Percentiles rank a stretch among this genome's conserved stretches.
phyloP scores from a whole-genome alignment of 192 early-diverging fungal genomes.

The Coemansia sp. region DNA sequence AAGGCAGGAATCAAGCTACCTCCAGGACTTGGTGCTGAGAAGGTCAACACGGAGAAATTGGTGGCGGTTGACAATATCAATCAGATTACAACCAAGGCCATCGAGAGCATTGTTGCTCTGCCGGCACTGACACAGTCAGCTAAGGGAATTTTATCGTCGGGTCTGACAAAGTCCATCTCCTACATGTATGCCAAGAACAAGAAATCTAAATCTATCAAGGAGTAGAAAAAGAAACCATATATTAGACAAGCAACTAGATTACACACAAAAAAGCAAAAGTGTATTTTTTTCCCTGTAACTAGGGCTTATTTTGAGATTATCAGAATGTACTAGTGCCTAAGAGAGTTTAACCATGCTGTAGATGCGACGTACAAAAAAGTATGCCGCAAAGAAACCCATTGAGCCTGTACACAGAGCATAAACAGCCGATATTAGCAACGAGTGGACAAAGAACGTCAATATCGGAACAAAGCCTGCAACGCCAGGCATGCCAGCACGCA shows the following conservation, averaged over 20 bases:
- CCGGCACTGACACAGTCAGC: slow-evolving; percentile 86
- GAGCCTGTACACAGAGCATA: slow-evolving; percentile 57
- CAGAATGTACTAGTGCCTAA: neutral
- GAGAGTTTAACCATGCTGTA: slow-evolving; percentile 44
- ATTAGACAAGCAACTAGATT: neutral
- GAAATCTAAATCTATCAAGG: slow-evolving; percentile 20
- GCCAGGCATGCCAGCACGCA: slow-evolving; percentile 60
- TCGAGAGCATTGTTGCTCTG: slow-evolving; percentile 65
- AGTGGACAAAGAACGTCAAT: slow-evolving; percentile 73
- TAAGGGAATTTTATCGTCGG: slow-evolving; percentile 92
- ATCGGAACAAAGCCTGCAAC: slow-evolving; percentile 62
- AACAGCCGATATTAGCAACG: slow-evolving; percentile 63
- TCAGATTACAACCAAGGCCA: slow-evolving; percentile 49
- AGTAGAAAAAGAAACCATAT: slow-evolving; percentile 1
- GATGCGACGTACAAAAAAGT: slow-evolving; percentile 49
- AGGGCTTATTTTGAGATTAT: neutral
- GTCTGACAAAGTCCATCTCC: slow-evolving; percentile 59
- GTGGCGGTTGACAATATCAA: slow-evolving; percentile 38
- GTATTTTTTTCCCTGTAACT: too few species aligned
- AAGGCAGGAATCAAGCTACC: slow-evolving; percentile 36
- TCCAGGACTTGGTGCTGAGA: slow-evolving; percentile 26
- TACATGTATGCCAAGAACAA: slow-evolving; percentile 61
- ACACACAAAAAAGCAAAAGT: too few species aligned
- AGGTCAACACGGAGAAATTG: slow-evolving; percentile 32
- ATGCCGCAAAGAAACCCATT: slow-evolving; percentile 54